Evolutionary conservation across 768 basidiomycete genomes (phyloP).

Genomic region (Lanmaoa pseudosensibilis): DNA sequence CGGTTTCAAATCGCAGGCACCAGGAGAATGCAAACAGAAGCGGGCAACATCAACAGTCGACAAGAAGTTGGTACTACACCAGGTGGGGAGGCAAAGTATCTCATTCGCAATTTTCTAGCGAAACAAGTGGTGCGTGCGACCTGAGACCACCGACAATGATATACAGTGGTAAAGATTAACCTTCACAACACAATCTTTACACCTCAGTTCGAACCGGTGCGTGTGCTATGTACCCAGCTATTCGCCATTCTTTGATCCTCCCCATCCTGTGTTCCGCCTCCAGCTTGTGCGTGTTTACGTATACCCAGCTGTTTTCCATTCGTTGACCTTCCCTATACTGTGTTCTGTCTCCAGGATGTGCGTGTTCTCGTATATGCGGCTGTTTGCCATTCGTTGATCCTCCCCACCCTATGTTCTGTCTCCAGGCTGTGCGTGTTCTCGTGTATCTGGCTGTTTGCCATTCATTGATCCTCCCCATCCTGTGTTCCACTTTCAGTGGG

Average conservation of each 20-base stretch:
- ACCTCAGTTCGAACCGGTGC: neutral
- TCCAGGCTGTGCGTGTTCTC: no score
- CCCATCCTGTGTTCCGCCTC: neutral
- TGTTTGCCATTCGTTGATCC: no score
- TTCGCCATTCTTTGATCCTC: neutral
- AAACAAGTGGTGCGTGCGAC: neutral
- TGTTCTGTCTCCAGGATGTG: no score
- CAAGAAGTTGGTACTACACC: no score
- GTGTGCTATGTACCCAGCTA: neutral
- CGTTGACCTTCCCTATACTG: neutral
- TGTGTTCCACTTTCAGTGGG: no score
- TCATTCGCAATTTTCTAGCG: conserved; percentile 4
- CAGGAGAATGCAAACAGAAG: neutral
- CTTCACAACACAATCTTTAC: neutral
- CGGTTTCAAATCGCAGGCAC: neutral
- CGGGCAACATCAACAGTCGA: neutral
- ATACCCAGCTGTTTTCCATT: neutral
- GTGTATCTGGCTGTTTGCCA: no score
- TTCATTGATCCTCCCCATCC: no score
- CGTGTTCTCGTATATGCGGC: no score
- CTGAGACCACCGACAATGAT: neutral
- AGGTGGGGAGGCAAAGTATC: neutral
- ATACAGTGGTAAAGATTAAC: neutral
- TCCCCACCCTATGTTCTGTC: no score
- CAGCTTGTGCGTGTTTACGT: neutral